A percentile compares a stretch with the other conserved stretches of the same genome.
Evolutionary conservation across 2,329 filamentous ascomycete genomes (phyloP).

Genomic region (Golovinomyces cichoracearum): DNA sequence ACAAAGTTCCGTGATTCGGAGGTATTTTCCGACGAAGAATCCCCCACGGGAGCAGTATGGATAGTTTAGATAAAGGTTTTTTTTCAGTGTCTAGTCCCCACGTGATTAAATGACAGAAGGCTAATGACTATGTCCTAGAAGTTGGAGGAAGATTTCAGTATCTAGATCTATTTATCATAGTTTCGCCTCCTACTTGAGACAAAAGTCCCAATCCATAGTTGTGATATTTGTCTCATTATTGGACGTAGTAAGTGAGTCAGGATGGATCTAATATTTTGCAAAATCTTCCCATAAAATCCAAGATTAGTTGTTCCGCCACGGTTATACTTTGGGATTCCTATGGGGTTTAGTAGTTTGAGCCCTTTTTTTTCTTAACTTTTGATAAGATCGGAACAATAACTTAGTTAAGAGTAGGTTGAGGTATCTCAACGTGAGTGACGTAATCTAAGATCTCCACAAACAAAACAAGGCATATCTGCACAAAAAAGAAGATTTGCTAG

Average conservation of each 20-base stretch:
- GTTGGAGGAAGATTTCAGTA: not conserved
- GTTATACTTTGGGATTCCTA: not conserved
- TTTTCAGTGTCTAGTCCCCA: no score
- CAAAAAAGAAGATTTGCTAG: not conserved
- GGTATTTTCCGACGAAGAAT: not conserved
- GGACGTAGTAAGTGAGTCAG: no score
- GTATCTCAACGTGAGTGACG: no score
- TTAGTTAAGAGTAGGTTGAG: not conserved
- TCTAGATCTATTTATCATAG: not conserved
- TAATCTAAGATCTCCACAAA: no score
- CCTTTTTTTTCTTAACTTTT: not conserved
- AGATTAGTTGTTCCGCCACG: not conserved
- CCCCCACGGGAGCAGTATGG: no score
- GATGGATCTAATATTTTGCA: not conserved
- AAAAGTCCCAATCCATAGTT: not conserved
- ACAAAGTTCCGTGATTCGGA: not conserved
- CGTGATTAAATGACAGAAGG: no score
- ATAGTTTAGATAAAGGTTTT: no score
- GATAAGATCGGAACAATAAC: not conserved
- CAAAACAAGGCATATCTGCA: not conserved
- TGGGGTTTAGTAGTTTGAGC: not conserved
- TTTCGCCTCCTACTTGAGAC: not conserved
- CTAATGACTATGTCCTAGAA: no score
- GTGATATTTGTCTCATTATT: not conserved
- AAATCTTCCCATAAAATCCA: not conserved